Conservation (phyloP, 495 filamentous ascomycete species). For the Terfezia claveryi region DNA sequence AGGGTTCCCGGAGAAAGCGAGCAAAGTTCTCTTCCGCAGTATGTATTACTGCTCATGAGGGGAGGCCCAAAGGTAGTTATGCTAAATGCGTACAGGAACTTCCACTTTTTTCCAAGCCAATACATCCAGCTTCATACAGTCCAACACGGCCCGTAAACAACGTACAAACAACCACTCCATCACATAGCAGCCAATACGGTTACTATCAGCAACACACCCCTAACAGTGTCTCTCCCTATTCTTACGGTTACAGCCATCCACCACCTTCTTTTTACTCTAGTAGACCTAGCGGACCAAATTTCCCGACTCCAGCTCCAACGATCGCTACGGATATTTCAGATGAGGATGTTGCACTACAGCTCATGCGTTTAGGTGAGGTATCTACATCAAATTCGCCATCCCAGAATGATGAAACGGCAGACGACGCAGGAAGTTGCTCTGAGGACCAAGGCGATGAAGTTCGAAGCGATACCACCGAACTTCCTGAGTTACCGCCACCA, state of each 20-base stretch:
- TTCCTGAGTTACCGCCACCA: constrained; percentile 38
- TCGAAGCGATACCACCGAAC: constrained; percentile 43
- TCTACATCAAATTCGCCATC: constrained; percentile 82
- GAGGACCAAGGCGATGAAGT: constrained; percentile 61
- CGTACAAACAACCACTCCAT: neutral
- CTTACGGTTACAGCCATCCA: neutral
- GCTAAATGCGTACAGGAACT: neutral
- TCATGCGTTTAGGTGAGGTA: constrained; percentile 85
- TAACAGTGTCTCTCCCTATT: neutral
- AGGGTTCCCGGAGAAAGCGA: constrained; percentile 83
- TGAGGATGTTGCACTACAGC: constrained; percentile 87
- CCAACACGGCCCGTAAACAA: neutral
- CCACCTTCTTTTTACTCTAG: neutral
- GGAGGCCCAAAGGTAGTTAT: neutral
- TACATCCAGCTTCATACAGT: neutral
- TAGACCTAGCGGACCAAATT: constrained; percentile 2
- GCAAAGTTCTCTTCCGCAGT: constrained; percentile 49
- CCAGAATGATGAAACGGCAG: constrained; percentile 45
- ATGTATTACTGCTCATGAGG: neutral
- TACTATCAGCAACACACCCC: neutral
- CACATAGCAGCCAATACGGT: neutral
- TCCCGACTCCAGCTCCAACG: constrained; percentile 86
- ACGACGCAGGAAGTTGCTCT: constrained; percentile 68
- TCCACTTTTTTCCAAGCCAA: neutral
- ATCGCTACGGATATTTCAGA: constrained; percentile 89